These are phyloP conservation scores for Neofusicoccum cordaticola DNA, from an alignment of 2,329 filamentous ascomycete genomes.

Conservation along the genomic window DNA sequence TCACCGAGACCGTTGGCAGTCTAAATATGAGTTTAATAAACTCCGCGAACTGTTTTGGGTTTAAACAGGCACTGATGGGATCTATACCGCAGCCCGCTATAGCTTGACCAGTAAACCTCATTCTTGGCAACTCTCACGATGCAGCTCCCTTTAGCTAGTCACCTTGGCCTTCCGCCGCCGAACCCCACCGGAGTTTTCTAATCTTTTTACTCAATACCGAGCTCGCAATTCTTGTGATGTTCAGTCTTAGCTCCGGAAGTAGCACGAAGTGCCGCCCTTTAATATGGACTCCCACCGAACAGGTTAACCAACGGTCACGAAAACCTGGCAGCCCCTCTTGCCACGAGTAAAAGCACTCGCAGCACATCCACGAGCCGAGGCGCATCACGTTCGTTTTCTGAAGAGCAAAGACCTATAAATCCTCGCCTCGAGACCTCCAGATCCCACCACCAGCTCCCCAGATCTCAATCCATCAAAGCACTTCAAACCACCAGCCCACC, in stretches of 20 bases:
- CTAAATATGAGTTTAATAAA: neutral
- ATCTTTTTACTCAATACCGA: neutral
- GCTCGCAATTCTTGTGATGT: neutral
- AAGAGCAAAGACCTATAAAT: neutral
- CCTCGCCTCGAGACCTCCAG: neutral
- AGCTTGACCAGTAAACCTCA: neutral
- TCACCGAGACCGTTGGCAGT: neutral
- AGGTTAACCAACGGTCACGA: neutral
- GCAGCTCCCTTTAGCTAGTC: neutral
- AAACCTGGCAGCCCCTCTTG: neutral
- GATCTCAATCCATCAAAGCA: neutral
- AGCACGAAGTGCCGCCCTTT: neutral
- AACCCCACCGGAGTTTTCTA: neutral
- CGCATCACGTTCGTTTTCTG: neutral
- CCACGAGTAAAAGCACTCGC: neutral
- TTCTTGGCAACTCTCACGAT: neutral
- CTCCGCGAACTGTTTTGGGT: neutral
- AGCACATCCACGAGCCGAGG: neutral
- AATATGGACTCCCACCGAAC: neutral
- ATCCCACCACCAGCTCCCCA: neutral
- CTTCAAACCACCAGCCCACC: neutral
- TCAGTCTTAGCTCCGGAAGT: neutral
- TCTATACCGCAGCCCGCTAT: neutral
- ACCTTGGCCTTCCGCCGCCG: neutral
- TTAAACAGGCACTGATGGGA: neutral